Conservation (phyloP, 129 eudicot species). For the Lactuca sativa region DNA sequence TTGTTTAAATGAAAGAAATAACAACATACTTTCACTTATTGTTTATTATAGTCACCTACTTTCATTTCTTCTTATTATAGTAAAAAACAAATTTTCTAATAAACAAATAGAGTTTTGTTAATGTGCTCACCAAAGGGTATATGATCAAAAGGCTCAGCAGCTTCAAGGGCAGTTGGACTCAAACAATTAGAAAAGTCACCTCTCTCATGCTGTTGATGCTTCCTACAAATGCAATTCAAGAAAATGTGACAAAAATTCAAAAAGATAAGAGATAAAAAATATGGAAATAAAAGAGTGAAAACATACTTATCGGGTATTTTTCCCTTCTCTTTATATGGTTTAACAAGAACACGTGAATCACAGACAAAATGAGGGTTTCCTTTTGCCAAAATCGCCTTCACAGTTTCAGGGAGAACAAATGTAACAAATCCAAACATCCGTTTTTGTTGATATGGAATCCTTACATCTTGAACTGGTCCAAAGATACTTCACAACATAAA, state of each 20-base stretch:
- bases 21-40: neutral
- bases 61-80: too few species aligned
- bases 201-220: constrained; percentile 66
- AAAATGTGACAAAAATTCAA: too few species aligned
- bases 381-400: constrained; percentile 67
- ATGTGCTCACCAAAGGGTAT: constrained; percentile 57
- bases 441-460: constrained; percentile 83
- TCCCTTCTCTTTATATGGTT: constrained; percentile 84
- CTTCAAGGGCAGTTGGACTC: constrained; percentile 80
- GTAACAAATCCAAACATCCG: constrained; percentile 90
- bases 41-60: too few species aligned
- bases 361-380: constrained; percentile 86
- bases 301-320: constrained; percentile 88
- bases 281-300: neutral
- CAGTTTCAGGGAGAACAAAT: constrained; percentile 69
- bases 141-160: constrained; percentile 67
- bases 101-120: neutral
- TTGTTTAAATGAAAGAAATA: too few species aligned
- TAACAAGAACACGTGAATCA: constrained; percentile 93
- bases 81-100: too few species aligned
- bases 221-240: constrained; percentile 41
- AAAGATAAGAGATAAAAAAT: neutral
- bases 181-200: constrained; percentile 63
- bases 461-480: constrained; percentile 89
- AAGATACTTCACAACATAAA: constrained; percentile 42